Evolutionary conservation across 805 yeast genomes (phyloP), one percentile per base, ranked within the genome.

Genomic region (Metschnikowia picachoensis): DNA sequence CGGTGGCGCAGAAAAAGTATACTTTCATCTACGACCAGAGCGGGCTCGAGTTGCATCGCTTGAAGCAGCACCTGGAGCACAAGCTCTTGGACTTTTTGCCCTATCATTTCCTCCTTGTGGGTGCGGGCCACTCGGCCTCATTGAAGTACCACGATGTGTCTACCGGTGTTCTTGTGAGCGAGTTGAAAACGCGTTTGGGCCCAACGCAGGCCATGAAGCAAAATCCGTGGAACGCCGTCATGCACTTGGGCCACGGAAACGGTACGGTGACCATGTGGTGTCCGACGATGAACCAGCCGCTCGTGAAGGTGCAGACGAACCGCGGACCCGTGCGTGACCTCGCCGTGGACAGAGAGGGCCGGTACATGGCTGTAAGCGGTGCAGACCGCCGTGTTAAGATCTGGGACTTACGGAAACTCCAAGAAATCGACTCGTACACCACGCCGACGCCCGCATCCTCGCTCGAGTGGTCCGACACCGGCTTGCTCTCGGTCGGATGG

Each of bases 261-360:
- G 99, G 99, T 49, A 83, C 89, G 8, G 96, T 94, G 0, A 78
- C 97, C 0, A 68, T 94, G 38, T 94, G 98, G 98, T 78, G 97
- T 0, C 99, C 99, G 7, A 79, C 83, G 41, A 82, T 87, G 83
- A 73, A 89, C 7, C 79, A 87, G 32, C 95, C 98, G 1, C 70
- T 92, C 49, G 98, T 80, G 4, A 89, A 88, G 61, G 66, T 94
- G 35, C 86, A 87, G 56, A 77, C 87, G 8, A 79, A 88, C 49
- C 75, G 90, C 55, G 99, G 98, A 1, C 95, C 97, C 0, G 84
- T 94, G 12, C 78, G 92, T 50, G 83, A 89, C 46, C 56, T 92
- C 20, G 91, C 97, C 2, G 72, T 91, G 6, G 95, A 92, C 63
- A 79, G 99, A 73, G 87, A 87, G 52, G 99, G 99, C 10, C 77